Evolutionary conservation across 768 basidiomycete genomes (phyloP), one percentile per base, ranked within the genome.

Genomic region (Kwoniella dejecticola): DNA sequence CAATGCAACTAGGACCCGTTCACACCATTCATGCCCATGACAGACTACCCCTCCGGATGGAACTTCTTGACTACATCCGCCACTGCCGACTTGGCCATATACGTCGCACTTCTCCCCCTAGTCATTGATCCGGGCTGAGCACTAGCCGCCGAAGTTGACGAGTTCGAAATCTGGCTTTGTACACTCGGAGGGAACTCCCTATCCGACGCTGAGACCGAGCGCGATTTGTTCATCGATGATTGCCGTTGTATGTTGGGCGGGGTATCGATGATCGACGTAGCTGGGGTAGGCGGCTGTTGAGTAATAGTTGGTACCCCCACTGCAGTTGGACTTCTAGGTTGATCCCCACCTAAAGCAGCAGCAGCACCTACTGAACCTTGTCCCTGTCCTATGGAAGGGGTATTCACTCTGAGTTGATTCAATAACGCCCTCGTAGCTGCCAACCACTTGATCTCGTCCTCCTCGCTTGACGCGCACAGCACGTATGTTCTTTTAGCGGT

Each of bases 391-490:
- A 12, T 38, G 12, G 19, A 24, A 23, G 19, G 48, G 10, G 21
- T 10, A 31, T 30, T 56, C 12, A 38, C 23, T 68, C 41, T 67
- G 19, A 89, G 88, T 42, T 76, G 63, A 49, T 74, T 74, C 64
- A 98, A 88, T 74, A 99, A 83, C 62, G 92, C 92, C 52, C 92
- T 87, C 38, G 98, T 86, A 10, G 95, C 92, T 52, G 93, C 92
- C 47, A 99, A 82, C 96, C 96, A 99, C 79, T 89, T 90, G 78
- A 98, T 94, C 81, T 98, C 96, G 70, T 98, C 95, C 70, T 97
- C 96, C 78, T 99, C 96, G 60, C 85, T 88, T 15, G 96, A 95
- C 6, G 96, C 96, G 71, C 93, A 96, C 24, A 98, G 82, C 54
- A 95, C 79, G 60, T 92, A 81, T 17, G 90, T 89, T 62, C 91